phyloP scores from a whole-genome alignment of 305 asterid species.

The Withania somnifera region DNA sequence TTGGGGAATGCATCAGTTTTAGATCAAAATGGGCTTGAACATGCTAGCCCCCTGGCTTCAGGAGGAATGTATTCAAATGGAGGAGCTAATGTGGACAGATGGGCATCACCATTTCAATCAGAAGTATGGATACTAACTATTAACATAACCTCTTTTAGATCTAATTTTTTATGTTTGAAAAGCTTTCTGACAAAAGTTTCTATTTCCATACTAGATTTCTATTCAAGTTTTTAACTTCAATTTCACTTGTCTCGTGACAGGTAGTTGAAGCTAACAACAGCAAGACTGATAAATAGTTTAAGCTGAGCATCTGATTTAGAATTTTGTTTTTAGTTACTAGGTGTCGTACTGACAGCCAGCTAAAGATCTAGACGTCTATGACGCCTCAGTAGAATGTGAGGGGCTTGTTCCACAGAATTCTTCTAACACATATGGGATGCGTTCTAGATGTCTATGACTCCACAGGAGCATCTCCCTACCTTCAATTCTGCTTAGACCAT shows the following conservation, averaged over 20 bases:
- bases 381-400: neutral
- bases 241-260: constrained; percentile 36
- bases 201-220: constrained; percentile 26
- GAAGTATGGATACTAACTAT: constrained; percentile 99
- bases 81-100: constrained; percentile 99
- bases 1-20: constrained; percentile 99
- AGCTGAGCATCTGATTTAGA: constrained; percentile 18
- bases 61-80: constrained; percentile 95
- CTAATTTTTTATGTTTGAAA: constrained; percentile 55
- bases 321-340: constrained; percentile 11
- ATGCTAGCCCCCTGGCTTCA: constrained; percentile 99
- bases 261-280: constrained; percentile 55
- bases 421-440: neutral
- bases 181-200: constrained; percentile 25
- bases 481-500: neutral
- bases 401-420: neutral
- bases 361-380: neutral
- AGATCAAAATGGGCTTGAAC: constrained; percentile 99
- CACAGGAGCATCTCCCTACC: neutral
- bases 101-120: constrained; percentile 97
- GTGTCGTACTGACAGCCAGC: constrained; percentile 12
- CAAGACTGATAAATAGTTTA: constrained; percentile 26
- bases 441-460: neutral
- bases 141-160: constrained; percentile 80
- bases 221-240: constrained; percentile 20